These are phyloP conservation scores for Polysphondylium violaceum DNA, from an alignment of 78 protist genomes.

Conservation along the genomic window DNA sequence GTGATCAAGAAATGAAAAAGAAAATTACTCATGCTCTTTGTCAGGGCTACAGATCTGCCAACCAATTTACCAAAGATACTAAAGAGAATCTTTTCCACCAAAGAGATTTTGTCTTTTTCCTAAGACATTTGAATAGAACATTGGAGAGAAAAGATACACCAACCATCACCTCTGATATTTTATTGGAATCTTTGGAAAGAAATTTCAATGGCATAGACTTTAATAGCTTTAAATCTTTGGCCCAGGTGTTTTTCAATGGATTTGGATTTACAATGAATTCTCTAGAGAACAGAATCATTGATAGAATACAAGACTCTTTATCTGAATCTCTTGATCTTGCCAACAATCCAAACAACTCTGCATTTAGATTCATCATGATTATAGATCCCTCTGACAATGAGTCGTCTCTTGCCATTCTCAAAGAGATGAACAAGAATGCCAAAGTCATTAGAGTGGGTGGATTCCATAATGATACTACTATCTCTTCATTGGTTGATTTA, in stretches of 20 bases:
- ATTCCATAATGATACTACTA: slow-evolving; percentile 12
- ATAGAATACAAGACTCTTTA: slow-evolving; percentile 51
- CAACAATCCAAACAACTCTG: slow-evolving; percentile 30
- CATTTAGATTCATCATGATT: slow-evolving; percentile 57
- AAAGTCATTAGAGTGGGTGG: slow-evolving; percentile 51
- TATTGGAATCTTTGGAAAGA: slow-evolving; percentile 56
- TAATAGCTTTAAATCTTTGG: slow-evolving; percentile 8
- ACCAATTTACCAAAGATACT: not conserved
- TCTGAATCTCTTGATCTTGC: slow-evolving; percentile 4
- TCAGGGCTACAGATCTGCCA: not conserved
- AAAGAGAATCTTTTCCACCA: slow-evolving; percentile 57
- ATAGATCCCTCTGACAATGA: slow-evolving; percentile 69
- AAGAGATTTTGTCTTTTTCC: slow-evolving; percentile 72
- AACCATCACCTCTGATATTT: slow-evolving; percentile 4
- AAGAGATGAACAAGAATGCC: slow-evolving; percentile 9
- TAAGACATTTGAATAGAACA: slow-evolving; percentile 36
- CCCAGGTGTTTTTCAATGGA: slow-evolving; percentile 24
- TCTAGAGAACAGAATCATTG: slow-evolving; percentile 19
- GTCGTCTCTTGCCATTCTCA: slow-evolving; percentile 16
- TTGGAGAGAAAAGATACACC: not conserved
- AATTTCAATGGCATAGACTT: slow-evolving; percentile 40
- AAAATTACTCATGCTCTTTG: slow-evolving; percentile 25
- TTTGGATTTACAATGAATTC: not conserved
- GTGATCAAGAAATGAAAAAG: not conserved
- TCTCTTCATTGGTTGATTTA: not conserved